Percentiles rank a stretch among this genome's conserved stretches.
Evolutionary conservation across 1,139 yeast species (phyloP).

Genomic region (Magnusiomyces starmeri): DNA sequence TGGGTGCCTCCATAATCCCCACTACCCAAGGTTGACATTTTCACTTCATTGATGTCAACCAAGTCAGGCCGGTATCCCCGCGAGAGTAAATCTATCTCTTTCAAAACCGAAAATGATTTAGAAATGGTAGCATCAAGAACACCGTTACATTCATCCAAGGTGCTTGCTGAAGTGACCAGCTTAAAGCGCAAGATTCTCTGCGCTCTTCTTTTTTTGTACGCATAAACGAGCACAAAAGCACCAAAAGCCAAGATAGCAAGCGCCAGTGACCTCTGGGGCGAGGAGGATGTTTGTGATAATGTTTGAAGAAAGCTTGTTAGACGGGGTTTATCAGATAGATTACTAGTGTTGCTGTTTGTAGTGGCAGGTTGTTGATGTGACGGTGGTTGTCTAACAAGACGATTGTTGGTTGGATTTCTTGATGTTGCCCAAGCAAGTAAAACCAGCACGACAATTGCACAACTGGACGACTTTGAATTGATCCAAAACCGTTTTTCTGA

Average conservation of each 20-base stretch:
- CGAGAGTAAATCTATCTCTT: conserved; percentile 35
- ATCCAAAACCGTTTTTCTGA: background rate
- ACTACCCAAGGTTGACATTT: background rate
- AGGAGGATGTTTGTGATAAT: background rate
- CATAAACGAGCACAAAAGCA: conserved; percentile 28
- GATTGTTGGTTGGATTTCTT: background rate
- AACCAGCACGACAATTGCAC: background rate
- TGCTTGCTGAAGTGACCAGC: conserved; percentile 28
- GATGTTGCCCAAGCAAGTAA: conserved; percentile 2
- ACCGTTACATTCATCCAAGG: conserved; percentile 28
- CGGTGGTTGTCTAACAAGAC: background rate
- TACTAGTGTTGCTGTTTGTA: too few species aligned
- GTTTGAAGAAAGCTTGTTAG: background rate
- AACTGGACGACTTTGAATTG: background rate
- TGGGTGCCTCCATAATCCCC: background rate
- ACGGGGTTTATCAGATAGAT: background rate
- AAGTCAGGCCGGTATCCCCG: conserved; percentile 31
- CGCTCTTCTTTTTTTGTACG: conserved; percentile 32
- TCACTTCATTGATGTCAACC: conserved; percentile 7
- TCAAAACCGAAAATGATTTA: conserved; percentile 31
- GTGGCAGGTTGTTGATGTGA: background rate
- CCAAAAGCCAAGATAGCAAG: conserved; percentile 5
- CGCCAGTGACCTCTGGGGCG: background rate
- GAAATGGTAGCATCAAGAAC: conserved; percentile 31
- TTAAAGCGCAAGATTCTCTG: conserved; percentile 32